These are phyloP conservation scores for Spathaspora girioi DNA, from an alignment of 805 yeast genomes.

Conservation along the genomic window DNA sequence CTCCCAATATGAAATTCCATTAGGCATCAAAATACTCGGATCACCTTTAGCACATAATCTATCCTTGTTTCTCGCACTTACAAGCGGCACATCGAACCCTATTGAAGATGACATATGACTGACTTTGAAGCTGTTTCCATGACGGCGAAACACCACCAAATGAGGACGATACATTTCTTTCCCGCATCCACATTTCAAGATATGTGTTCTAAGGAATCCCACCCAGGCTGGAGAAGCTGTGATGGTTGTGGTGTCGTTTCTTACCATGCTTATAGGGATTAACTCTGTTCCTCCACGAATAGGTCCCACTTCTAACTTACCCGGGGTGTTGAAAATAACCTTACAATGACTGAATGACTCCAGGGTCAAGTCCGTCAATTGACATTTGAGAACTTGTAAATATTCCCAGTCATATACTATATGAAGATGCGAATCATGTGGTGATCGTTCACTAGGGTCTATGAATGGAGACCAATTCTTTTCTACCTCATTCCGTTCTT, in stretches of 20 bases:
- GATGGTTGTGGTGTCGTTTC: conserved; percentile 8
- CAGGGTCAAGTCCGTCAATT: conserved; percentile 12
- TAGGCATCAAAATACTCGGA: conserved; percentile 31
- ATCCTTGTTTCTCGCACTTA: conserved; percentile 23
- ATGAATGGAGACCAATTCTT: conserved; percentile 42
- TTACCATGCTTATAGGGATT: conserved; percentile 15
- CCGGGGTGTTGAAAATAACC: conserved; percentile 1
- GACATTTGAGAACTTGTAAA: conserved; percentile 15
- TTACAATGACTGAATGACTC: conserved; percentile 4
- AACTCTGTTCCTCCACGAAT: conserved; percentile 36
- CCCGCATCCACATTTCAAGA: conserved; percentile 35
- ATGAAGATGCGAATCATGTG: conserved; percentile 23
- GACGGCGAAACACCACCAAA: conserved; percentile 24
- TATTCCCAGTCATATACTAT: conserved; percentile 17
- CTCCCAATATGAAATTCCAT: conserved; percentile 28
- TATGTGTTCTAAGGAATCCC: conserved; percentile 37
- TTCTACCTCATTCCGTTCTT: conserved; percentile 7
- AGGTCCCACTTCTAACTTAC: conserved; percentile 22
- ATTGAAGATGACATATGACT: conserved; percentile 29
- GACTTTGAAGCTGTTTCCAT: conserved; percentile 16
- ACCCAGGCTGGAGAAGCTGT: conserved; percentile 25
- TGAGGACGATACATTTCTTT: conserved; percentile 34
- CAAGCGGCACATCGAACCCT: conserved; percentile 26
- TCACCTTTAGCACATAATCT: conserved; percentile 22
- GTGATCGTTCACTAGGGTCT: conserved; percentile 18